Base-by-base conservation (phyloP, 2,329 filamentous ascomycete species). In the Penicillium sp. region DNA sequence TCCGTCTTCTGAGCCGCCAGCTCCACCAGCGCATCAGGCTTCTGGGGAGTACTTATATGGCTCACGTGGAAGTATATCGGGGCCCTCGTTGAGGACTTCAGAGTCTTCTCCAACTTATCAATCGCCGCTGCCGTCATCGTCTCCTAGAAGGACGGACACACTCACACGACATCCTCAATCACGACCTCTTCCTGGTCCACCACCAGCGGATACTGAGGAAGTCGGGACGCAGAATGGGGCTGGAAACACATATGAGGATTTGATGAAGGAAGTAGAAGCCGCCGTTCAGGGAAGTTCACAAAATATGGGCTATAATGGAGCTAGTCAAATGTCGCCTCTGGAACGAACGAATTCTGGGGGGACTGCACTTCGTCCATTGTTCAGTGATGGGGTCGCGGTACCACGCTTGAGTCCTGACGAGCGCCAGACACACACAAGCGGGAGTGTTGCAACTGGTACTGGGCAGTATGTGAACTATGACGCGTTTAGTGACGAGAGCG, bases 401-500 rank as follows among this genome's bases (percentile, higher is more conserved):
- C 26, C 50, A 12, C 66, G 61, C 9, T 55, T 76, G 12, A 74
- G 73, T 16, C 74, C 76, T 5, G 75, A 78, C 57, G 73, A 75
- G 58, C 66, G 65, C n/a, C 75, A 77, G 38, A 73, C 70, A 0
- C 75, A 79, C 56, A 74, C 76, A 1, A 83, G 86, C 63, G 71
- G 71, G 8, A 73, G 77, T 66, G 67, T 74, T 61, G 66, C 74
- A 4, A 78, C 77, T 4, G 75, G 71, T 3, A 68, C 71, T 1
- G 74, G 76, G 54, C 69, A 77, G 51, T 74, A 75, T 57, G 70
- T 76, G 40, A 76, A 77, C 59, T 77, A 78, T 58, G 75, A 74
- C 59, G 74, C 75, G 5, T 81, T 80, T 63, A 79, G 79, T 60
- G 88, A 93, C 55, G 91, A 95, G 50, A 95, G 91, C 67, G 93